Evolutionary conservation across 306 rosid species (phyloP), one percentile per base, ranked within the genome.

Genomic region (Leucaena leucocephala): DNA sequence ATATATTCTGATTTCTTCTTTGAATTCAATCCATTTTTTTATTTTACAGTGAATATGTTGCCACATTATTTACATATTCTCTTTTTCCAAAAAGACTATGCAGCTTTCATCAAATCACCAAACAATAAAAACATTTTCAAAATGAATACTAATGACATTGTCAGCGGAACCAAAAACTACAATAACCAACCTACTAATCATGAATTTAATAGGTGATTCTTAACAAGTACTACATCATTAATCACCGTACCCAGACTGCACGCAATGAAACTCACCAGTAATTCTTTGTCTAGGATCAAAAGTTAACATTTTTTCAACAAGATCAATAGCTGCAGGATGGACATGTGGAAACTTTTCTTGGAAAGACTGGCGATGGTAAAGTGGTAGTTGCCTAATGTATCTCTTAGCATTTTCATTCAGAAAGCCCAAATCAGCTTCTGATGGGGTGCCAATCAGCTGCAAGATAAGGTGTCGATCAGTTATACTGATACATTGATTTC

Each of bases 371-470:
- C 96, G 94, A 67, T 67, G 93, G 81, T 93, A 82, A 75, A 46
- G 81, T 54, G 94, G 91, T 19, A 90, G 88, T 73, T 93, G 98
- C 81, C 94, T 88, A 13, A 96, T 91, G 87, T 96, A 96, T 86
- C 97, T 87, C 91, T 90, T 96, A 10, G 99, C 98, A 85, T 93
- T 96, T 86, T 93, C 99, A 80, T 96, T 96, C 87, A 96, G 83
- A 78, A 91, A 91, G 16, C 91, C 97, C 80, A 96, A 84, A 77
- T 93, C 97, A 76, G 89, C 90, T 86, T 96, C 99, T 11, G 99
- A 85, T 65, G 99, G 99, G 72, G 99, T 93, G 84, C 99, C 99
- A 62, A 96, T 96, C 84, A 96, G 86, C 99, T 96, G 98, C 82
- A 88, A 78, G 78, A 81, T 52, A 68, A 5, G 38, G 81, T 34